These are phyloP conservation scores for Hibiscus trionum DNA, from an alignment of 345 rosid species.

Conservation along the genomic window DNA sequence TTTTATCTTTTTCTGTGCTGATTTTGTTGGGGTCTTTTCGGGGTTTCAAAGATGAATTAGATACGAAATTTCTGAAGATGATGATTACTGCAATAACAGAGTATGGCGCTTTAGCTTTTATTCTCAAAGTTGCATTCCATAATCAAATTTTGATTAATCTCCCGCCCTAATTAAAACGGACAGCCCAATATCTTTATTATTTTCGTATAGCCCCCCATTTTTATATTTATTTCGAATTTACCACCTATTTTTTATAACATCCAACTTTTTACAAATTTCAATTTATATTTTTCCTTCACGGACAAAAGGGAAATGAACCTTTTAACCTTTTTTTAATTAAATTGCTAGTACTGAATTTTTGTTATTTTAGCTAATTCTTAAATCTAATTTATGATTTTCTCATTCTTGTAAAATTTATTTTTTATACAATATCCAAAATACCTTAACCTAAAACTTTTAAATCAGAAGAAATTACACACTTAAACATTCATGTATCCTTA, in stretches of 20 bases:
- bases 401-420: too few species aligned
- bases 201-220: neutral
- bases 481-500: too few species aligned
- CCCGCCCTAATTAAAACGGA: slow-evolving; percentile 36
- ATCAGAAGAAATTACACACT: too few species aligned
- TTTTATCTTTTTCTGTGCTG: slow-evolving; percentile 7
- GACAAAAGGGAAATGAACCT: neutral
- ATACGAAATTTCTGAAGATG: slow-evolving; percentile 6
- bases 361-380: neutral
- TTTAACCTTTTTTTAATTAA: neutral
- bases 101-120: slow-evolving; percentile 1
- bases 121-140: neutral
- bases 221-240: neutral
- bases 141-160: slow-evolving; percentile 35
- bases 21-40: neutral
- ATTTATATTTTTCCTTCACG: neutral
- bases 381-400: too few species aligned
- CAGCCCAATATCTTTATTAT: neutral
- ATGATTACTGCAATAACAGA: slow-evolving; percentile 8
- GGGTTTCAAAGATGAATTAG: neutral
- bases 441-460: too few species aligned
- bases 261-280: neutral
- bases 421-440: too few species aligned
- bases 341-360: neutral
- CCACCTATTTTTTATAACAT: neutral